phyloP scores from a whole-genome alignment of 2,329 filamentous ascomycete species.

The Aspergillus hortae region DNA sequence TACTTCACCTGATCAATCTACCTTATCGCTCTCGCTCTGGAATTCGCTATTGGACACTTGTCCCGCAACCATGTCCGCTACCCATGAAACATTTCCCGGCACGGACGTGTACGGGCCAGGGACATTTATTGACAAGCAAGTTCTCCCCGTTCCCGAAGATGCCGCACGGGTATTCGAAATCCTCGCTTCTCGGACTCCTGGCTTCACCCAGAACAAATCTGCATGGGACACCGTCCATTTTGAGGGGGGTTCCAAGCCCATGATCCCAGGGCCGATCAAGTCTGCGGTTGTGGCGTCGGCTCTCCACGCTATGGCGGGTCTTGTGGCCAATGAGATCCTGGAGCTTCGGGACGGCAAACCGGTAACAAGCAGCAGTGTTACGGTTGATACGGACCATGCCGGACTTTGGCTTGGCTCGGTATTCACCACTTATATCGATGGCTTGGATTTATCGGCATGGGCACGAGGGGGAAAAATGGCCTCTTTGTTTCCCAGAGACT shows the following conservation, averaged over 20 bases:
- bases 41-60: no score
- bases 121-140: slow-evolving; percentile 36
- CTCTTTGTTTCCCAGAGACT: slow-evolving; percentile 32
- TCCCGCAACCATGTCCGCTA: background rate
- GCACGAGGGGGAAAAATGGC: slow-evolving; percentile 26
- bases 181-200: slow-evolving; percentile 37
- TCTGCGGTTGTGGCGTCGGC: slow-evolving; percentile 40
- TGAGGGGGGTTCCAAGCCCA: slow-evolving; percentile 36
- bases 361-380: slow-evolving; percentile 21
- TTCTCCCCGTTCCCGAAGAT: slow-evolving; percentile 37
- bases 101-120: slow-evolving; percentile 39
- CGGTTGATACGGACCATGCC: slow-evolving; percentile 47
- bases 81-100: slow-evolving; percentile 14
- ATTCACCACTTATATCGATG: slow-evolving; percentile 37
- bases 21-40: no score
- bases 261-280: slow-evolving; percentile 45
- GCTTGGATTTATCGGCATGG: slow-evolving; percentile 29
- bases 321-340: slow-evolving; percentile 41
- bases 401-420: slow-evolving; percentile 45
- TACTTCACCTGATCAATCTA: no score
- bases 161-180: slow-evolving; percentile 36
- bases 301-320: slow-evolving; percentile 43
- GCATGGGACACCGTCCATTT: slow-evolving; percentile 35
- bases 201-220: slow-evolving; percentile 34
- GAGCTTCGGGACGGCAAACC: slow-evolving; percentile 18